Evolutionary conservation across 2,329 filamentous ascomycete genomes (phyloP).

Genomic region (Pseudocercospora ulei): DNA sequence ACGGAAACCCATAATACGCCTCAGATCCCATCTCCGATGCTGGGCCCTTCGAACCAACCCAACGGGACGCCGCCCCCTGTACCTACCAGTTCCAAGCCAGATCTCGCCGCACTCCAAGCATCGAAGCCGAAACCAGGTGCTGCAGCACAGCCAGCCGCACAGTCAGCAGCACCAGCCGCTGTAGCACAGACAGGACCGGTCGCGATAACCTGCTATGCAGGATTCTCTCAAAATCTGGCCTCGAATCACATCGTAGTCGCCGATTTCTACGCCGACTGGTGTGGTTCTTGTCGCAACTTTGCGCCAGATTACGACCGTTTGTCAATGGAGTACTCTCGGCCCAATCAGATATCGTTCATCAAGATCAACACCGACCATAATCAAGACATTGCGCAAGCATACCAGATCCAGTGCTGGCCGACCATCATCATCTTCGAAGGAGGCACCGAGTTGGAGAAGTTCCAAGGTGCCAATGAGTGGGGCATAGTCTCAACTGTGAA

Average conservation of each 20-base stretch:
- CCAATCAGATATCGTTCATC: constrained; percentile 19
- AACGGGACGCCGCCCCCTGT: constrained; percentile 40
- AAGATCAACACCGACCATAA: constrained; percentile 23
- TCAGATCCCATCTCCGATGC: constrained; percentile 13
- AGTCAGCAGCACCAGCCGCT: constrained; percentile 14
- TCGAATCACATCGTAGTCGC: constrained; percentile 17
- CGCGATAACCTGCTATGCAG: constrained; percentile 16
- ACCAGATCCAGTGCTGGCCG: constrained; percentile 21
- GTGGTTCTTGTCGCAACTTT: constrained; percentile 20
- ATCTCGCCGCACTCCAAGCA: constrained; percentile 48
- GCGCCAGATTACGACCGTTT: constrained; percentile 21
- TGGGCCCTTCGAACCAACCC: constrained; percentile 11
- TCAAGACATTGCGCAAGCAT: constrained; percentile 18
- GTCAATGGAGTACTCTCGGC: constrained; percentile 13
- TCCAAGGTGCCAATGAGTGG: constrained; percentile 16
- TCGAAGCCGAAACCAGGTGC: constrained; percentile 40
- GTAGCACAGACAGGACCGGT: constrained; percentile 11
- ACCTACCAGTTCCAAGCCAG: constrained; percentile 48
- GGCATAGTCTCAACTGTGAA: constrained; percentile 13
- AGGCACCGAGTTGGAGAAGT: constrained; percentile 17
- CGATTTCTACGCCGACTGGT: constrained; percentile 22
- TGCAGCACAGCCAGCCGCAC: constrained; percentile 6
- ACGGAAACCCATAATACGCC: constrained; percentile 18
- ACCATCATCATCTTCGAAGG: constrained; percentile 19
- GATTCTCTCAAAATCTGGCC: constrained; percentile 16